Percentiles rank a stretch among this genome's conserved stretches.
These are phyloP conservation scores for Akanthomyces uredinophilus DNA, from an alignment of 2,329 filamentous ascomycete species.

Conservation along the genomic window DNA sequence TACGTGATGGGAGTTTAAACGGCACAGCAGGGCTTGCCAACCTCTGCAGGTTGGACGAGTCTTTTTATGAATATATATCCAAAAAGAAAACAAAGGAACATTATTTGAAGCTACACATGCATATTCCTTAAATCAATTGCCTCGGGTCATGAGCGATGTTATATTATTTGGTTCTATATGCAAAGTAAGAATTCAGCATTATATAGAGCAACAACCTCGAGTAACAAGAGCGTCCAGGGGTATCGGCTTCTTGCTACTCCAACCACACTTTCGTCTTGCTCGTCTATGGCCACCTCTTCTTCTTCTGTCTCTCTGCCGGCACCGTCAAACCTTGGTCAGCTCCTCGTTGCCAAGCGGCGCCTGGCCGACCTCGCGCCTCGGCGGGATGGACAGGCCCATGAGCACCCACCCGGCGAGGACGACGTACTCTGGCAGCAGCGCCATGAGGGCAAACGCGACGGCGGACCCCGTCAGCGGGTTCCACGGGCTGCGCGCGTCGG, in stretches of 20 bases:
- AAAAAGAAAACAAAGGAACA: too few relatives aligned
- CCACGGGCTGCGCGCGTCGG: constrained; percentile 13
- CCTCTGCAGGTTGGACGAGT: background rate
- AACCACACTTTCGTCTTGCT: background rate
- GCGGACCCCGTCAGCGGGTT: constrained; percentile 19
- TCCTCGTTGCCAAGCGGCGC: background rate
- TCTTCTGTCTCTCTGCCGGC: background rate
- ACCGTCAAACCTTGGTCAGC: background rate
- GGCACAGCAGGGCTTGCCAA: background rate
- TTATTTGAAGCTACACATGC: background rate
- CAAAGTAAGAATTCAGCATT: too few relatives aligned
- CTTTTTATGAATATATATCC: background rate
- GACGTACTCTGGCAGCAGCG: constrained; percentile 18
- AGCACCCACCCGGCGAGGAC: constrained; percentile 14
- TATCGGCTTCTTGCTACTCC: background rate
- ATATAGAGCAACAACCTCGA: too few relatives aligned
- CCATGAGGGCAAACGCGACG: constrained; percentile 18
- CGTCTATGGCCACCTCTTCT: too few relatives aligned
- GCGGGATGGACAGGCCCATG: constrained; percentile 14
- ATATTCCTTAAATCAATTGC: background rate
- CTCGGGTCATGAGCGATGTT: background rate
- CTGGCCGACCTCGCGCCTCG: constrained; percentile 3
- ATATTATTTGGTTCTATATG: too few relatives aligned
- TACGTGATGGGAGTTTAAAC: background rate
- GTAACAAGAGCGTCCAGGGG: too few relatives aligned